Conservation (phyloP, 768 basidiomycete genomes). For the Goffeauzyma gilvescens region DNA sequence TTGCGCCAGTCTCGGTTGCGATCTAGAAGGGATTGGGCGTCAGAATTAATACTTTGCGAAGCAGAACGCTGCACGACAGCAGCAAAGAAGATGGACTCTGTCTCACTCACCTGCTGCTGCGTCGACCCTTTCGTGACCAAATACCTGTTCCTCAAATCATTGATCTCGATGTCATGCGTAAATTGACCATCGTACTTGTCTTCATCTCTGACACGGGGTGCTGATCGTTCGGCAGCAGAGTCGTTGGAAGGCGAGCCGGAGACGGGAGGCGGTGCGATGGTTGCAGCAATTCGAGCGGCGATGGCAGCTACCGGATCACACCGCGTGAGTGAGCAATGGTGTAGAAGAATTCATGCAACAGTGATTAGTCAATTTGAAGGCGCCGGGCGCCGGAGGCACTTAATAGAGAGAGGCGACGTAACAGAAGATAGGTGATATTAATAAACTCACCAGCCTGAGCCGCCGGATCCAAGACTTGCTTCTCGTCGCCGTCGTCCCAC, state of each 20-base stretch:
- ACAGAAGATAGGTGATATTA: not conserved
- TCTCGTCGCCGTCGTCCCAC: constrained; percentile 48
- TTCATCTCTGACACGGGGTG: constrained; percentile 34
- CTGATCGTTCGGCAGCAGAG: too few species aligned
- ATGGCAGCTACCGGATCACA: constrained; percentile 47
- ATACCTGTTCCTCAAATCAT: constrained; percentile 86
- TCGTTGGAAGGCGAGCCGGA: constrained; percentile 25
- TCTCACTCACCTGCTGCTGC: constrained; percentile 56
- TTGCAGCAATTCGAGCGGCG: constrained; percentile 76
- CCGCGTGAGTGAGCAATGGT: not conserved
- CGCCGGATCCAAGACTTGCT: constrained; percentile 32
- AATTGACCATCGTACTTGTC: constrained; percentile 53
- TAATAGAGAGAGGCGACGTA: not conserved
- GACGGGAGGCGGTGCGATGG: constrained; percentile 11
- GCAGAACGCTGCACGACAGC: too few species aligned
- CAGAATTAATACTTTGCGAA: too few species aligned
- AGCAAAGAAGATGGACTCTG: not conserved
- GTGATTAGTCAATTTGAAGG: too few species aligned
- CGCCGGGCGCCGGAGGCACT: too few species aligned
- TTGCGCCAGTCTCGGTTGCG: constrained; percentile 75
- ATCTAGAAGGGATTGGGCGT: constrained; percentile 40
- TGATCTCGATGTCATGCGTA: constrained; percentile 84
- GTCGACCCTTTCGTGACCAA: constrained; percentile 82
- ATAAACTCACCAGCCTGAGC: constrained; percentile 48
- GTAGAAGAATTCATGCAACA: too few species aligned